phyloP scores from a whole-genome alignment of 2,329 filamentous ascomycete species.

The Diaporthe eres region DNA sequence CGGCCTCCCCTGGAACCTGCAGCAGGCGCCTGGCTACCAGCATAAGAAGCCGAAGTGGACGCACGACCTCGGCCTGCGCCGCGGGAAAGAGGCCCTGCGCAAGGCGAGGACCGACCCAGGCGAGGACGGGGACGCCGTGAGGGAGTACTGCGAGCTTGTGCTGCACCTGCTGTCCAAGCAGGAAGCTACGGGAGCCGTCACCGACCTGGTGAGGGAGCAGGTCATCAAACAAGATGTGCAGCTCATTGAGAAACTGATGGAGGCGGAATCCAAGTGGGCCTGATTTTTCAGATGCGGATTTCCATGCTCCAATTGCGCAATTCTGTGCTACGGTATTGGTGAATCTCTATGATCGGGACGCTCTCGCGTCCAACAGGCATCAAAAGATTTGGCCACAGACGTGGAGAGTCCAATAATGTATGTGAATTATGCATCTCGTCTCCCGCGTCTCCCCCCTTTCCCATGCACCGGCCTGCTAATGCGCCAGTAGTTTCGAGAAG shows the following conservation, averaged over 20 bases:
- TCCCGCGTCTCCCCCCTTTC: not conserved
- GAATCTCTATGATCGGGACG: not conserved
- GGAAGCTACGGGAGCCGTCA: slow-evolving; percentile 50
- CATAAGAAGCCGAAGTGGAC: slow-evolving; percentile 66
- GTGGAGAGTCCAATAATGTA: slow-evolving; percentile 7
- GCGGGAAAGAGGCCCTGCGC: slow-evolving; percentile 68
- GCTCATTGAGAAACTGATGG: slow-evolving; percentile 64
- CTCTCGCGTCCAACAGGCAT: not conserved
- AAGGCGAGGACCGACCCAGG: slow-evolving; percentile 63
- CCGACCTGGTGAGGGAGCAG: slow-evolving; percentile 59
- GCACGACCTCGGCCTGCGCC: slow-evolving; percentile 68
- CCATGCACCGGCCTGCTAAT: slow-evolving; percentile 12
- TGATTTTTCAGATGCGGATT: not conserved
- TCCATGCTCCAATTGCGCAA: not conserved
- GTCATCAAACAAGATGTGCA: slow-evolving; percentile 62
- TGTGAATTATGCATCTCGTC: slow-evolving; percentile 19
- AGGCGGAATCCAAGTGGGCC: slow-evolving; percentile 56
- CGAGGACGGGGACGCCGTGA: slow-evolving; percentile 71
- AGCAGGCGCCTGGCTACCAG: slow-evolving; percentile 44
- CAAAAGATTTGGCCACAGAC: not conserved
- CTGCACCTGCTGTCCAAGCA: slow-evolving; percentile 61
- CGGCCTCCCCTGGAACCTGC: slow-evolving; percentile 42
- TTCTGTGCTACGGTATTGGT: not conserved
- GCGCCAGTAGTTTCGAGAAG: slow-evolving; percentile 27
- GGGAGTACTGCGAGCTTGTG: slow-evolving; percentile 73